A percentile compares a stretch with the other conserved stretches of the same genome.
phyloP scores from a whole-genome alignment of 2,329 filamentous ascomycete genomes.

The Lomentospora prolificans region DNA sequence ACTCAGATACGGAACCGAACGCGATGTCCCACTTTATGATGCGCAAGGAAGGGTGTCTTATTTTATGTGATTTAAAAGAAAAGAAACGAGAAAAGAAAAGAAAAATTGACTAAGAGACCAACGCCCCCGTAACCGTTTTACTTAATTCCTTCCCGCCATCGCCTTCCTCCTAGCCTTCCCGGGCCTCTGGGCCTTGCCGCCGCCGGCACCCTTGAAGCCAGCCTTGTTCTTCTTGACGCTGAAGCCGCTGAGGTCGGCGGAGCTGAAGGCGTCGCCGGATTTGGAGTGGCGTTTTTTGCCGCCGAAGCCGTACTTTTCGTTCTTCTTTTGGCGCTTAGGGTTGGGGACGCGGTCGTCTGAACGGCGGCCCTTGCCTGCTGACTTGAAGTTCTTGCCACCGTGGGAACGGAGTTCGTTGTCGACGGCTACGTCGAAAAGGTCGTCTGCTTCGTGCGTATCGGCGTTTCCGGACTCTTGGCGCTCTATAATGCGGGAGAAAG shows the following conservation, averaged over 20 bases:
- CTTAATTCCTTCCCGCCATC: conserved; percentile 10
- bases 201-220: conserved; percentile 10
- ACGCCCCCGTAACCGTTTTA: too few species aligned
- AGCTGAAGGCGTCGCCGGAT: conserved; percentile 80
- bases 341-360: conserved; percentile 33
- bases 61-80: too few species aligned
- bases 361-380: conserved; percentile 26
- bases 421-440: conserved; percentile 85
- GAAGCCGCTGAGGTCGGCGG: conserved; percentile 71
- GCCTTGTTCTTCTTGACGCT: conserved; percentile 51
- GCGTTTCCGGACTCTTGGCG: conserved; percentile 60
- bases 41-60: too few species aligned
- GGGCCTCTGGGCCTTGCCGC: conserved; percentile 9
- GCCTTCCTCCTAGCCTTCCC: conserved; percentile 14
- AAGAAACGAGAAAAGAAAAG: neutral
- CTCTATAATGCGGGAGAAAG: conserved; percentile 46
- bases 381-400: conserved; percentile 18
- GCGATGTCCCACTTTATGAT: too few species aligned
- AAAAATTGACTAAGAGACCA: too few species aligned
- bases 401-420: conserved; percentile 50
- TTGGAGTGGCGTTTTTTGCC: conserved; percentile 90
- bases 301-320: conserved; percentile 89
- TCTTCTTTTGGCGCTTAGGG: conserved; percentile 81
- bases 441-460: conserved; percentile 61
- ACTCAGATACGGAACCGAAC: too few species aligned